phyloP scores from a whole-genome alignment of 1,139 yeast genomes.

The Blastobotrys buckinghamii region DNA sequence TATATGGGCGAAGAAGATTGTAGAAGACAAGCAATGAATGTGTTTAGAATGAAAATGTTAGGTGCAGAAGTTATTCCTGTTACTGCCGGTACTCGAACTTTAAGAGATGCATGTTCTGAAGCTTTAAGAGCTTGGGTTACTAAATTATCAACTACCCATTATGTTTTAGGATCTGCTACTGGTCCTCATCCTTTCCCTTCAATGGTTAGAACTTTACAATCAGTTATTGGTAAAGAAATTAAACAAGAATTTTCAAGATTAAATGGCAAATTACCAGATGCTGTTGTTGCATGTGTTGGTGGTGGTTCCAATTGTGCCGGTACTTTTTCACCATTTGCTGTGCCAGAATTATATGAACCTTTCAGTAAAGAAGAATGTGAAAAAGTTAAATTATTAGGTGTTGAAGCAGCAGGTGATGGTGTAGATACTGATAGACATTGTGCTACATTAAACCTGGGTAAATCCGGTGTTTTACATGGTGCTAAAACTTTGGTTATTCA shows the following conservation, averaged over 20 bases:
- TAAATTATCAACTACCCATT: conserved; percentile 77
- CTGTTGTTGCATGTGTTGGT: conserved; percentile 97
- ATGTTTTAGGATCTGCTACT: conserved; percentile 95
- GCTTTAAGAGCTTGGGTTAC: conserved; percentile 97
- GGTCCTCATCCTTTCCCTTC: conserved; percentile 99
- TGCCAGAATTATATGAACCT: conserved; percentile 40
- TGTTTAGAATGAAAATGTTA: conserved; percentile 90
- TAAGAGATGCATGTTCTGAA: conserved; percentile 96
- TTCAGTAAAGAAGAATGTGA: conserved; percentile 61
- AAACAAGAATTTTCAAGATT: conserved; percentile 79
- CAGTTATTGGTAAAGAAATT: conserved; percentile 93
- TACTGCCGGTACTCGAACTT: conserved; percentile 88
- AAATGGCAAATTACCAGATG: conserved; percentile 83
- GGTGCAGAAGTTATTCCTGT: conserved; percentile 96
- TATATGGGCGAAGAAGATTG: conserved; percentile 99
- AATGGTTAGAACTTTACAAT: conserved; percentile 95
- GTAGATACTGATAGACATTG: conserved; percentile 79
- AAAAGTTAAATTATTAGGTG: conserved; percentile 78
- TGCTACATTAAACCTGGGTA: conserved; percentile 88
- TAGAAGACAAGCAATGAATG: conserved; percentile 96
- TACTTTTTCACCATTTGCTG: conserved; percentile 88
- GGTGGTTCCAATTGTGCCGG: conserved; percentile 98
- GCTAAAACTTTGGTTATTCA: conserved; percentile 91
- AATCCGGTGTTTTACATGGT: conserved; percentile 98
- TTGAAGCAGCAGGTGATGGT: conserved; percentile 99